These are phyloP conservation scores for Aspergillus jensenii DNA, from an alignment of 2,329 filamentous ascomycete species.

Conservation along the genomic window DNA sequence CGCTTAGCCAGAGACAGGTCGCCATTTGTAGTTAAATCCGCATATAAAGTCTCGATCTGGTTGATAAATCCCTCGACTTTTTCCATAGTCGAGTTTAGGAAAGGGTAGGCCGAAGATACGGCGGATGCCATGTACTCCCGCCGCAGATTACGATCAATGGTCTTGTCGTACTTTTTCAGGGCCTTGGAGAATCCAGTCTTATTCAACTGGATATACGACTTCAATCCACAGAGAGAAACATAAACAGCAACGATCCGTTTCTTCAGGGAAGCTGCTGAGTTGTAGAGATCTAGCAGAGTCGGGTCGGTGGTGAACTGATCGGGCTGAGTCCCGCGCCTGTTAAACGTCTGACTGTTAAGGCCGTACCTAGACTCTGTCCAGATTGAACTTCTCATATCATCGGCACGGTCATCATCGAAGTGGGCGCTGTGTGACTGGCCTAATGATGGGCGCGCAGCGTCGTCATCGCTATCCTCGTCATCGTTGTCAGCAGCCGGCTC, in stretches of 20 bases:
- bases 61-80: conserved; percentile 69
- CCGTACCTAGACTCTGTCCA: conserved; percentile 24
- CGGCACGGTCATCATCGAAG: conserved; percentile 28
- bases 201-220: conserved; percentile 94
- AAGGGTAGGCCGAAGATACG: conserved; percentile 79
- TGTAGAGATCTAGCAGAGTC: conserved; percentile 68
- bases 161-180: conserved; percentile 98
- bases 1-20: conserved; percentile 74
- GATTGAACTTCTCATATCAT: conserved; percentile 38
- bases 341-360: conserved; percentile 16
- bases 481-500: conserved; percentile 55
- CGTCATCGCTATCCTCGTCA: conserved; percentile 60
- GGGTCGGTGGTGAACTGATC: conserved; percentile 75
- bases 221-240: conserved; percentile 89
- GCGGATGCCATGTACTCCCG: conserved; percentile 70
- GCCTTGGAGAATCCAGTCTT: conserved; percentile 95
- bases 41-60: conserved; percentile 76
- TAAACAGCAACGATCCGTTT: conserved; percentile 86
- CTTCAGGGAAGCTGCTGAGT: conserved; percentile 80
- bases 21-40: conserved; percentile 77
- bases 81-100: conserved; percentile 70
- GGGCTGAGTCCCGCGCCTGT: conserved; percentile 48
- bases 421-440: conserved; percentile 27
- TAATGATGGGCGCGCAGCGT: conserved; percentile 30
- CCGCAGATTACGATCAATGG: conserved; percentile 77